Evolutionary conservation across 1,284 basidiomycete species (phyloP).

Genomic region (Boletus sp.): DNA sequence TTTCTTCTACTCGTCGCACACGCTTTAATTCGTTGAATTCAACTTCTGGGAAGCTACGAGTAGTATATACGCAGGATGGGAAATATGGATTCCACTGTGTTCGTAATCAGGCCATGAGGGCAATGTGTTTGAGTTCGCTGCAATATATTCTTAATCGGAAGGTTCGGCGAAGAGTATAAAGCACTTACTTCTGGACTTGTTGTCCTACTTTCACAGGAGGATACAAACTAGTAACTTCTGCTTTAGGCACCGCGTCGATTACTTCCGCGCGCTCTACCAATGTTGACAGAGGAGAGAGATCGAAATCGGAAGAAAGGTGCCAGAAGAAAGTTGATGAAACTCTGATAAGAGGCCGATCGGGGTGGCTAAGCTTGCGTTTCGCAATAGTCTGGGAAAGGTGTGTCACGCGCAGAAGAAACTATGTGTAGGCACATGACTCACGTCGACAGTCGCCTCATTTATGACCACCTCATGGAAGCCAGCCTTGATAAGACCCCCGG

Average conservation of each 20-base stretch:
- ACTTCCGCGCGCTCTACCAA: slow-evolving; percentile 46
- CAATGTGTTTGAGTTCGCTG: slow-evolving; percentile 81
- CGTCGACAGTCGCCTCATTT: slow-evolving; percentile 71
- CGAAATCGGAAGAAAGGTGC: slow-evolving; percentile 84
- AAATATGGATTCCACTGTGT: neutral
- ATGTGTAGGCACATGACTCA: slow-evolving; percentile 30
- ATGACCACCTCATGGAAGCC: slow-evolving; percentile 91
- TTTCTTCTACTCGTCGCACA: neutral
- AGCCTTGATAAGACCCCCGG: slow-evolving; percentile 84
- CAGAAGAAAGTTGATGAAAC: slow-evolving; percentile 95
- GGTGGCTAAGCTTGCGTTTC: slow-evolving; percentile 50
- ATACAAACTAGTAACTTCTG: slow-evolving; percentile 52
- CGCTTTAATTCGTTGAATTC: slow-evolving; percentile 27
- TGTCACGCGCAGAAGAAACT: slow-evolving; percentile 1
- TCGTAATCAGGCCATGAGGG: slow-evolving; percentile 59
- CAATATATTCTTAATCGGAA: slow-evolving; percentile 9
- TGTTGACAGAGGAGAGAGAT: slow-evolving; percentile 59
- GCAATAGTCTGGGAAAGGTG: slow-evolving; percentile 55
- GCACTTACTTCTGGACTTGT: slow-evolving; percentile 74
- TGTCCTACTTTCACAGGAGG: slow-evolving; percentile 80
- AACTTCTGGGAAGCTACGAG: slow-evolving; percentile 9
- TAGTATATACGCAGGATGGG: neutral
- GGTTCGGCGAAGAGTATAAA: neutral
- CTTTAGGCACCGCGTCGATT: slow-evolving; percentile 37
- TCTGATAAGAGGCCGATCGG: slow-evolving; percentile 79